A percentile compares a stretch with the other conserved stretches of the same genome.
Conservation (phyloP, 1,284 basidiomycete species). For the Marasmius tenuissimus region DNA sequence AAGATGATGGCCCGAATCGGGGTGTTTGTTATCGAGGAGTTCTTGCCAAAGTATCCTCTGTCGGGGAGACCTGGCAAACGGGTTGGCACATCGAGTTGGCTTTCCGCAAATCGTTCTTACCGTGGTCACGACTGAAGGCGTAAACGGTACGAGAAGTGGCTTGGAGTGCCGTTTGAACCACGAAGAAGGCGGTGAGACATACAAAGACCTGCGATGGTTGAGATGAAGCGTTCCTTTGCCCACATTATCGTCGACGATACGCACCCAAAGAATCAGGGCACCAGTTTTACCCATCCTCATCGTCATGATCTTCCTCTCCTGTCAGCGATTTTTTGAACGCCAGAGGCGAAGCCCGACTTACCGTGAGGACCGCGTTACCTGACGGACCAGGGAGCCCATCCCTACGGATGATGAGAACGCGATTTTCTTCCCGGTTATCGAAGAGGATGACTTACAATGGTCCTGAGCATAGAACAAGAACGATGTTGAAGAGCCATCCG, state of each 20-base stretch:
- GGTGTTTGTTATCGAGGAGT: conserved; percentile 67
- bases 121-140: conserved; percentile 86
- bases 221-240: too few relatives aligned
- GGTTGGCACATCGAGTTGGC: background rate
- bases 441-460: conserved; percentile 44
- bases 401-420: conserved; percentile 31
- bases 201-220: conserved; percentile 49
- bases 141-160: conserved; percentile 87
- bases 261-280: conserved; percentile 75
- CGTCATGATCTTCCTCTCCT: conserved; percentile 59
- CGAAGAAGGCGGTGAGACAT: conserved; percentile 82
- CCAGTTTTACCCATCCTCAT: conserved; percentile 72
- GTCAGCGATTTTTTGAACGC: background rate
- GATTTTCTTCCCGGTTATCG: background rate
- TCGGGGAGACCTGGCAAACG: conserved; percentile 68
- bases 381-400: conserved; percentile 64
- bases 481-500: conserved; percentile 85
- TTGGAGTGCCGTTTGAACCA: conserved; percentile 80
- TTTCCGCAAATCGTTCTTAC: conserved; percentile 28
- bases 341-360: conserved; percentile 20
- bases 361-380: conserved; percentile 70
- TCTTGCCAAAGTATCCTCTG: conserved; percentile 73
- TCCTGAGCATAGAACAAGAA: conserved; percentile 81
- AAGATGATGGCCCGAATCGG: conserved; percentile 85
- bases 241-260: conserved; percentile 7